A percentile compares a stretch with the other conserved stretches of the same genome.
Conservation (phyloP, 768 basidiomycete species). For the Xerocomellus amylosporus region DNA sequence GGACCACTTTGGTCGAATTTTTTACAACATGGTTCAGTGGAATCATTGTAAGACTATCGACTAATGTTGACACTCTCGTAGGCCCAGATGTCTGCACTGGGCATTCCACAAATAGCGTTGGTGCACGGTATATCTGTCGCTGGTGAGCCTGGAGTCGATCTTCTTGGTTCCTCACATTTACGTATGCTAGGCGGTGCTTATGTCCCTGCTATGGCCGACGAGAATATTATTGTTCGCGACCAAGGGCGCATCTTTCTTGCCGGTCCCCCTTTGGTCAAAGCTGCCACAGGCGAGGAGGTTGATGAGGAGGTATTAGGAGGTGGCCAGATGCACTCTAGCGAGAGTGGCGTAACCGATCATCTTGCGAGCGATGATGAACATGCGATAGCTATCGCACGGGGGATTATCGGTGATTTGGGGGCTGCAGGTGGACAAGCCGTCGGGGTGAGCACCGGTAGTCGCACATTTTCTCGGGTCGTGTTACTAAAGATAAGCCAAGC, state of each 20-base stretch:
- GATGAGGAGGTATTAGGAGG: conserved; percentile 92
- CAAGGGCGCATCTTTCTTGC: conserved; percentile 94
- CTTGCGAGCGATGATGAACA: conserved; percentile 84
- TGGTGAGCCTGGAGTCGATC: conserved; percentile 37
- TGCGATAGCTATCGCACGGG: conserved; percentile 76
- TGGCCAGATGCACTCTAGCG: conserved; percentile 86
- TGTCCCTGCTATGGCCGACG: conserved; percentile 96
- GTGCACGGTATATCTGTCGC: conserved; percentile 96
- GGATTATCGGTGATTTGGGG: conserved; percentile 77
- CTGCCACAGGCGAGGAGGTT: conserved; percentile 89
- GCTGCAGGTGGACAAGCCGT: conserved; percentile 49
- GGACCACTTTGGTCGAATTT: conserved; percentile 94
- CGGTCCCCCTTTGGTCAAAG: conserved; percentile 91
- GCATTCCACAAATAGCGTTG: conserved; percentile 88
- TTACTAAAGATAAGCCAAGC: conserved; percentile 38
- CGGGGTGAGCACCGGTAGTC: conserved; percentile 42
- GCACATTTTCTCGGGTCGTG: background rate
- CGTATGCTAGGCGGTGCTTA: conserved; percentile 71
- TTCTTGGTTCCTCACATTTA: conserved; percentile 2
- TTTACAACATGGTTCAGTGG: conserved; percentile 84
- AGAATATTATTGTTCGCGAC: conserved; percentile 86
- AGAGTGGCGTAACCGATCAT: conserved; percentile 90
- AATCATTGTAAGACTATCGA: background rate
- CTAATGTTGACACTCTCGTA: conserved; percentile 30
- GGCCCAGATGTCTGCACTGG: conserved; percentile 91